A percentile compares a stretch with the other conserved stretches of the same genome.
phyloP scores from a whole-genome alignment of 495 filamentous ascomycete genomes.

The Friedmanniomyces simplex region DNA sequence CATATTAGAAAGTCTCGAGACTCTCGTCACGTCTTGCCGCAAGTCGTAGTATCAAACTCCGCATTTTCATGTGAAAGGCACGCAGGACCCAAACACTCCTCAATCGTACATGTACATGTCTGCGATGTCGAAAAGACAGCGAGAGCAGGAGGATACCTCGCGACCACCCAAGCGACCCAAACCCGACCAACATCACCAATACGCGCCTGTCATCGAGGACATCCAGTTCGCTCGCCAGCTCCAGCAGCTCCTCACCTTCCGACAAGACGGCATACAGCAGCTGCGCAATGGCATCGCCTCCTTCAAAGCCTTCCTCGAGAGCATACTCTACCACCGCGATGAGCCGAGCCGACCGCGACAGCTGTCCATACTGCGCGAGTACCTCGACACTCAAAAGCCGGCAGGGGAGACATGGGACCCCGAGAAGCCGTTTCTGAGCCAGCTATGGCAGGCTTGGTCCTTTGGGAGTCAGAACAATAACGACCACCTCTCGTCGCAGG shows the following conservation, averaged over 20 bases:
- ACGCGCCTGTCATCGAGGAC: conserved; percentile 11
- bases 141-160: not conserved
- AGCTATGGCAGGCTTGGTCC: conserved; percentile 70
- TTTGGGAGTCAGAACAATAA: conserved; percentile 61
- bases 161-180: conserved; percentile 16
- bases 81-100: not conserved
- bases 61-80: not conserved
- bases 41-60: not conserved
- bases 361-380: conserved; percentile 54
- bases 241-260: conserved; percentile 18
- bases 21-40: no score
- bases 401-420: conserved; percentile 39
- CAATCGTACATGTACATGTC: not conserved
- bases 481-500: conserved; percentile 61
- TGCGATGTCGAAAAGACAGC: conserved; percentile 14
- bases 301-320: conserved; percentile 66
- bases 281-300: conserved; percentile 41
- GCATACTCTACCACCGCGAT: conserved; percentile 40
- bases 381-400: conserved; percentile 57
- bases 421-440: conserved; percentile 51
- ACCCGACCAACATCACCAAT: conserved; percentile 1
- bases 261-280: conserved; percentile 18
- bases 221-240: conserved; percentile 23
- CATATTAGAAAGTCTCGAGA: no score
- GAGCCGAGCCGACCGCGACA: conserved; percentile 22